Evolutionary conservation across 164 flowering plant genomes (phyloP), one percentile per base, ranked within the genome.

Genomic region (Chloranthus sessilifolius): DNA sequence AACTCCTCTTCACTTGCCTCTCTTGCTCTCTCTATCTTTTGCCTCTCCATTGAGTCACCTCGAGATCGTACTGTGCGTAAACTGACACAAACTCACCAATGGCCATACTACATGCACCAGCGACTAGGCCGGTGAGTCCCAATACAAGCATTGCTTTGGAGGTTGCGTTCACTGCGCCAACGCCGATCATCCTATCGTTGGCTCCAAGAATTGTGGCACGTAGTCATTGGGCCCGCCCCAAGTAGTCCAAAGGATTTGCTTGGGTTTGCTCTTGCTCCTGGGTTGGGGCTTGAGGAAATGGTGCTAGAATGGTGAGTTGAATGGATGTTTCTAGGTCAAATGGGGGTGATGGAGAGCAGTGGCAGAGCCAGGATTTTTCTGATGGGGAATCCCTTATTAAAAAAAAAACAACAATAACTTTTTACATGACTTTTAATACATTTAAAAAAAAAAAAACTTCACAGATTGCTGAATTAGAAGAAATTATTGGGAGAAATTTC

Each of bases 31-130:
- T 46, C n/a, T 26, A 28, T 46, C 41, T 54, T 52, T 9, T 54
- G 36, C 33, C 59, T 53, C 37, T 48, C 27, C 59, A 53, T 53
- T 61, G 65, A 25, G 59, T 59, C n/a, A 61, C 27, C 42, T 61
- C 65, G 12, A 41, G 39, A 23, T 61, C 65, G 24, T 31, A 17
- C 15, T 54, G 65, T 7, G 65, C 28, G 53, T 61, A 61, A 16
- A 61, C 65, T 0, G 65, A 61, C 14, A 61, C 54, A 17, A 46
- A 53, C 36, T 53, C 65, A 1, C 65, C 65, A 17, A 53, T 61
- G 3, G 59, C 59, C 65, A 53, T 61, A 28, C 65, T 61, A 3
- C 58, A 61, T 2, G 59, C 65, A 2, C 65, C 54, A 7, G 65
- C 59, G 14, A 61, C 34, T 14, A 61, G 20, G 2, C 65, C 59